Conservation (phyloP, 1,284 basidiomycete genomes). For the Porphyrellus sp. region DNA sequence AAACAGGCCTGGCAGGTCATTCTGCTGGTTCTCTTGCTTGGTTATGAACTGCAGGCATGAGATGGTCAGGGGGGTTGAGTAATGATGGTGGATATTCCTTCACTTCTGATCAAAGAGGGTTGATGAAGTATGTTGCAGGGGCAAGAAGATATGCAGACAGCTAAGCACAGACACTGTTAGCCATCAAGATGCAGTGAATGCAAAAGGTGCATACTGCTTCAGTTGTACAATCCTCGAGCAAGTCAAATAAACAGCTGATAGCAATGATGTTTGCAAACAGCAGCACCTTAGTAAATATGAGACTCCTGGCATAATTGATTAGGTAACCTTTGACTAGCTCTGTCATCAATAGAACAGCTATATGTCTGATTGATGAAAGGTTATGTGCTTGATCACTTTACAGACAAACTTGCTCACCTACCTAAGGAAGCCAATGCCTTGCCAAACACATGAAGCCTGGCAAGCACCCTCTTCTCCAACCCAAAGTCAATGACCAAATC, state of each 20-base stretch:
- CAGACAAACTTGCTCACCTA: slow-evolving; percentile 49
- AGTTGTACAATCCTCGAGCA: slow-evolving; percentile 67
- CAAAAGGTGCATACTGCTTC: slow-evolving; percentile 41
- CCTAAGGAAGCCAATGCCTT: slow-evolving; percentile 74
- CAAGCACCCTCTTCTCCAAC: slow-evolving; percentile 61
- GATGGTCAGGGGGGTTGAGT: slow-evolving; percentile 28
- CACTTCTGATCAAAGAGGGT: slow-evolving; percentile 32
- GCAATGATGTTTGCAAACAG: slow-evolving; percentile 74
- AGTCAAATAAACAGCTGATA: slow-evolving; percentile 73
- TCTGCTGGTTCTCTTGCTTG: neutral
- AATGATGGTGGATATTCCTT: slow-evolving; percentile 24
- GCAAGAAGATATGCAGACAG: slow-evolving; percentile 42
- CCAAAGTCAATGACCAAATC: slow-evolving; percentile 67
- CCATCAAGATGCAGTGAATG: neutral
- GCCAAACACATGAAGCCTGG: slow-evolving; percentile 67
- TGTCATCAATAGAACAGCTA: slow-evolving; percentile 79
- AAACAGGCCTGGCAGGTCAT: slow-evolving; percentile 24
- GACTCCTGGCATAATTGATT: slow-evolving; percentile 88
- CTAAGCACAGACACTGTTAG: slow-evolving; percentile 26
- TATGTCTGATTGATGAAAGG: too few relatives aligned
- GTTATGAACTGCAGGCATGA: slow-evolving; percentile 3
- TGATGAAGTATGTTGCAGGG: slow-evolving; percentile 41
- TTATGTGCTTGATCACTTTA: neutral
- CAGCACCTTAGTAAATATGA: slow-evolving; percentile 88
- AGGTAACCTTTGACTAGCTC: slow-evolving; percentile 78